Base-by-base conservation (phyloP, 768 basidiomycete species). In the Tulasnella sp. region DNA sequence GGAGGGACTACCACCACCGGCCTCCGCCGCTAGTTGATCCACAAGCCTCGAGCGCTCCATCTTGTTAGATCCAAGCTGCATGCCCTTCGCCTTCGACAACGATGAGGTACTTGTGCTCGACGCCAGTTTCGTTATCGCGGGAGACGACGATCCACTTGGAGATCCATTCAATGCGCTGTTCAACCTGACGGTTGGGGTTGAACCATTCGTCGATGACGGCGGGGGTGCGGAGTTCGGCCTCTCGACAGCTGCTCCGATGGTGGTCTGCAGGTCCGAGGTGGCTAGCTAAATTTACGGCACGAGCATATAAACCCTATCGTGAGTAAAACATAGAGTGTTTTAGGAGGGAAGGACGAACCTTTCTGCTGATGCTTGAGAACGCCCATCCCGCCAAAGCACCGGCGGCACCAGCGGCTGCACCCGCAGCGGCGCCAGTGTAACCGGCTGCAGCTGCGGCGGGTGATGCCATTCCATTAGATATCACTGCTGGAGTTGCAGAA, bases 371-470 rank as follows among this genome's bases (percentile, higher is more conserved):
- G 0, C 87, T 92, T 3, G 91, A 87, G 44, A 97, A 90, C 1
- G 94, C 94, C 94, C 94, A 98, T 4, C 92, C 91, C 12, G 94
- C 93, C 2, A 99, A 73, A 17, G 84, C 87, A 7, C 88, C 85
- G 17, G 93, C 94, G 2, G 92, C 93, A 0, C 92, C 92, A 0
- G 92, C 84, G 12, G 94, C 92, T 3, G 34, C 34, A 38, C 34
- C 34, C 34, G 34, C 34, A 10, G 67, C 67, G 2, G 45, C 74
- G 73, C 34, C 34, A 38, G 34, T 38, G 15, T 38, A 38, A 38
- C 34, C 34, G 7, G 15, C 34, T 38, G 34, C 34, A 60, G 70
- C 66, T 53, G 63, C 42, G 17, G 43, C 64, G 2, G 68, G 64
- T 10, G 69, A 61, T 4, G 65, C 52, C 34, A 48, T 65, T 50